These are phyloP conservation scores for Solanum virginianum DNA, from an alignment of 257 asterid species.

Conservation along the genomic window DNA sequence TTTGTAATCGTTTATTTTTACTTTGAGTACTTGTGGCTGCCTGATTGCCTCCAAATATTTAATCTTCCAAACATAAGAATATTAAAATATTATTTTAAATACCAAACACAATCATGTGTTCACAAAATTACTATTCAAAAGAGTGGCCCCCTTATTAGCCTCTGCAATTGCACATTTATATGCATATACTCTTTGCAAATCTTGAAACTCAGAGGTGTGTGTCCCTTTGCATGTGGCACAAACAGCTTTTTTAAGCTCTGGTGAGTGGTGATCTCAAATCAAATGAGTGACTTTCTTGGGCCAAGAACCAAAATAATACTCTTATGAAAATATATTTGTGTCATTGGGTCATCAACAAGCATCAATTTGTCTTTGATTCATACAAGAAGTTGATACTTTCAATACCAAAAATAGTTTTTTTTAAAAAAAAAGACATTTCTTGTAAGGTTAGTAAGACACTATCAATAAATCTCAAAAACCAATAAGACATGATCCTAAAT, in stretches of 20 bases:
- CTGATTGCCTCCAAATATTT: neutral
- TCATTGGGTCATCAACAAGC: conserved; percentile 1
- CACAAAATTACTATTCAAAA: neutral
- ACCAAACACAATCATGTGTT: neutral
- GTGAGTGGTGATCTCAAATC: neutral
- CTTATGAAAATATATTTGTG: neutral
- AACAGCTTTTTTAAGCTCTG: neutral
- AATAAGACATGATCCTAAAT: neutral
- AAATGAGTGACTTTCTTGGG: neutral
- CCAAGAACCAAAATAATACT: neutral
- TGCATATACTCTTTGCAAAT: neutral
- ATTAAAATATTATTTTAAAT: neutral
- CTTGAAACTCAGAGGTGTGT: neutral
- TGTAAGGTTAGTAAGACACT: neutral
- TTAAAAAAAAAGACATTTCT: neutral
- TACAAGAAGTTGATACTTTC: neutral
- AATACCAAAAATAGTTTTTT: neutral
- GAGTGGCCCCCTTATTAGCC: neutral
- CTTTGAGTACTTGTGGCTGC: no score
- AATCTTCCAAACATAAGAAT: neutral
- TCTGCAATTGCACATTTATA: neutral
- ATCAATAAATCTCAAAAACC: neutral
- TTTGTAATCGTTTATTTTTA: no score
- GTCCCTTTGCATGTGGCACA: neutral
- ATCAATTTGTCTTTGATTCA: neutral